These are phyloP conservation scores for Magnolia officinalis DNA, from an alignment of 164 flowering plant species.

Conservation along the genomic window DNA sequence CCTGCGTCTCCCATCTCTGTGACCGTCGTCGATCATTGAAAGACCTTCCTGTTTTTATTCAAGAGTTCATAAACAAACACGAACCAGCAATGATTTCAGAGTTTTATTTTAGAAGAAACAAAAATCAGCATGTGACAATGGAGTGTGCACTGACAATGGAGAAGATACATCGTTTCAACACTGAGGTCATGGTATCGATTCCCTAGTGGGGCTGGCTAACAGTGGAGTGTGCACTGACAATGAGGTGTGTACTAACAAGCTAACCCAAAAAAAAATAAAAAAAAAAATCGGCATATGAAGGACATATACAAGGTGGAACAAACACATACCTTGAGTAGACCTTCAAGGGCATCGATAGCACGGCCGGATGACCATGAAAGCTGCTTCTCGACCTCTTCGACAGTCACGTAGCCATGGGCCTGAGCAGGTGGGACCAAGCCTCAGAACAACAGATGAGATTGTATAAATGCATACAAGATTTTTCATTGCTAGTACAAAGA, in stretches of 20 bases:
- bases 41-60: conserved; percentile 77
- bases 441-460: background rate
- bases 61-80: conserved; percentile 6
- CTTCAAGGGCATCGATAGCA: conserved; percentile 81
- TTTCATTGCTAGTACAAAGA: background rate
- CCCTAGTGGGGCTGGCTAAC: no score
- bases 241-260: no score
- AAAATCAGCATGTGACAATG: background rate
- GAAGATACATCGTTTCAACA: no score
- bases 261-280: no score
- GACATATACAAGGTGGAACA: background rate
- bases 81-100: background rate
- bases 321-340: conserved; percentile 61
- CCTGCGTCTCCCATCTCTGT: conserved; percentile 71
- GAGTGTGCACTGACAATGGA: background rate
- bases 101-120: no score
- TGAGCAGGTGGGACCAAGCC: conserved; percentile 14
- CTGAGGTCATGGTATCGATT: no score
- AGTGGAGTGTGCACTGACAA: no score
- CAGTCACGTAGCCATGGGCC: conserved; percentile 92
- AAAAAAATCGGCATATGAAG: no score
- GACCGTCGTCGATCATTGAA: conserved; percentile 97
- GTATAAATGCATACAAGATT: background rate
- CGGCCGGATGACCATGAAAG: conserved; percentile 88
- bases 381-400: conserved; percentile 68